phyloP scores from a whole-genome alignment of 805 yeast genomes.

The Ogataea neopini region DNA sequence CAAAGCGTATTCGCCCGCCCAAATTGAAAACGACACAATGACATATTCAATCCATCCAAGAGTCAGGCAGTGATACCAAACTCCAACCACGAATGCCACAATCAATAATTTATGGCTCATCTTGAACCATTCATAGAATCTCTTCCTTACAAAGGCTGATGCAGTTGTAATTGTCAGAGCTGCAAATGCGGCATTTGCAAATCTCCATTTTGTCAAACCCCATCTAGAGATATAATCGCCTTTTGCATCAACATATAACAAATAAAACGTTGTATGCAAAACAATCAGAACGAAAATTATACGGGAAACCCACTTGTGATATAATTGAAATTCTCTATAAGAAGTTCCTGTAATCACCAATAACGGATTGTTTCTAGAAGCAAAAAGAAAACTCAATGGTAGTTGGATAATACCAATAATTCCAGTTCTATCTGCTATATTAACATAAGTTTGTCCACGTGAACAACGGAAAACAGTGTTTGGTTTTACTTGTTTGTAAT shows the following conservation, averaged over 20 bases:
- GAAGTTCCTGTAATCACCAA: constrained; percentile 36
- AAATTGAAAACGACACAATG: constrained; percentile 58
- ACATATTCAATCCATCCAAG: constrained; percentile 52
- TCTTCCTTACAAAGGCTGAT: constrained; percentile 37
- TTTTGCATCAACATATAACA: constrained; percentile 36
- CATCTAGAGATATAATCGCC: constrained; percentile 40
- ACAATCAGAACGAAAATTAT: constrained; percentile 38
- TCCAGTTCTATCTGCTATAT: constrained; percentile 48
- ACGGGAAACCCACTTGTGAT: constrained; percentile 44
- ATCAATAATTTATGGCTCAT: constrained; percentile 44
- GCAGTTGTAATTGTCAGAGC: constrained; percentile 31
- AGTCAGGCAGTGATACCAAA: constrained; percentile 49
- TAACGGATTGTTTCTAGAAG: constrained; percentile 38
- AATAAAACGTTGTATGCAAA: constrained; percentile 42
- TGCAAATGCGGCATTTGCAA: constrained; percentile 42
- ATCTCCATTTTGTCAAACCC: constrained; percentile 43
- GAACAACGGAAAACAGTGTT: constrained; percentile 34
- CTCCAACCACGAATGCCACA: constrained; percentile 42
- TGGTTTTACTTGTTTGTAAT: constrained; percentile 30
- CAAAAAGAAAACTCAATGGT: constrained; percentile 37
- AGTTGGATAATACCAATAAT: constrained; percentile 42
- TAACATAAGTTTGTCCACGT: constrained; percentile 32
- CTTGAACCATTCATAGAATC: constrained; percentile 48
- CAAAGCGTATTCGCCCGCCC: constrained; percentile 67
- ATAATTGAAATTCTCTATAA: constrained; percentile 38